Conservation (phyloP, 768 basidiomycete species). For the Kwoniella botswanensis region DNA sequence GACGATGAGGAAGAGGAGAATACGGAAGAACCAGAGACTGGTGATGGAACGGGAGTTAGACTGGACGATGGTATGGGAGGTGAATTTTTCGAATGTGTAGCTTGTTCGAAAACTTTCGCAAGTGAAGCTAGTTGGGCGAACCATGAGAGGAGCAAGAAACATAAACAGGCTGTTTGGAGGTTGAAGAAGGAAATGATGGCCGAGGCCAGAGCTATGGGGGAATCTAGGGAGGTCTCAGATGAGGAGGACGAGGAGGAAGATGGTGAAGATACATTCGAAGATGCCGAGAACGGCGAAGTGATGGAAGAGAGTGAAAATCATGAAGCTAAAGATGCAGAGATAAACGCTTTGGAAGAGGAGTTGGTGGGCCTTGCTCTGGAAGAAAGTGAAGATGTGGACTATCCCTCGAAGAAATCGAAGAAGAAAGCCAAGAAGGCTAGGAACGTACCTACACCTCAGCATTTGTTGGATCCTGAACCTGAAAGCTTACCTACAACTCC, state of each 20-base stretch:
- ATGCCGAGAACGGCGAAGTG: constrained; percentile 23
- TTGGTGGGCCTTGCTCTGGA: constrained; percentile 20
- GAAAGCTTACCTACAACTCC: constrained; percentile 13
- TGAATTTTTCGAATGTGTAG: constrained; percentile 75
- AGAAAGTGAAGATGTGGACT: constrained; percentile 25
- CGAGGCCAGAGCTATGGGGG: constrained; percentile 22
- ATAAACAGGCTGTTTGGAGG: constrained; percentile 82
- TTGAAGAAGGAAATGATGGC: constrained; percentile 77
- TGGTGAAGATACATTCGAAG: constrained; percentile 27
- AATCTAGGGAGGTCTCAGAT: constrained; percentile 19
- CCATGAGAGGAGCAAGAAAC: constrained; percentile 94
- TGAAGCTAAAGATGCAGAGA: constrained; percentile 14
- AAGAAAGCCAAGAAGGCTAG: constrained; percentile 23
- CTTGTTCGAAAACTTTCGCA: constrained; percentile 83
- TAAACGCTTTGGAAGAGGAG: constrained; percentile 16
- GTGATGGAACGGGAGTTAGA: constrained; percentile 33
- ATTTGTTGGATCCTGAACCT: constrained; percentile 6
- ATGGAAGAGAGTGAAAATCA: constrained; percentile 15
- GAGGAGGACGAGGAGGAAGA: constrained; percentile 37
- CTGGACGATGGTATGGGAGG: constrained; percentile 33
- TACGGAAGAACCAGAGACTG: constrained; percentile 49
- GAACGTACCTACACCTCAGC: constrained; percentile 12
- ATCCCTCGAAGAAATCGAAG: constrained; percentile 20
- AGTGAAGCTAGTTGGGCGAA: constrained; percentile 95
- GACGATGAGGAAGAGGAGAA: constrained; percentile 42